Percentiles rank a stretch among this genome's conserved stretches.
Conservation (phyloP, 495 filamentous ascomycete genomes). For the Neurospora sp. region DNA sequence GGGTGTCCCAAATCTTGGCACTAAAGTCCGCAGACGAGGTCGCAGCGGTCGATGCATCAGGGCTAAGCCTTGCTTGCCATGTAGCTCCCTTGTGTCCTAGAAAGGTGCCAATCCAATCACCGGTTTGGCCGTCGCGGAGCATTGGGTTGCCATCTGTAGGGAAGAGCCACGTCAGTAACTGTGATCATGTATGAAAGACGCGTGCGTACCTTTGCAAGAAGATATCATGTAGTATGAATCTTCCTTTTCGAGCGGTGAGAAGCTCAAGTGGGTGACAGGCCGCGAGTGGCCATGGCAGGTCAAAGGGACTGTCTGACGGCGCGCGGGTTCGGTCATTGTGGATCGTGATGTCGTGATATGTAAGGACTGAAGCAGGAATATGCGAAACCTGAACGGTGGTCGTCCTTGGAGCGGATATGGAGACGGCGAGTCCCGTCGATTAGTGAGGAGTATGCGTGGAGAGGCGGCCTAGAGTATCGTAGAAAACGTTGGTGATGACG, state of each 20-base stretch:
- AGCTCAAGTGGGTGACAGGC: slow-evolving; percentile 89
- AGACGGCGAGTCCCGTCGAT: neutral
- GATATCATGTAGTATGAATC: slow-evolving; percentile 91
- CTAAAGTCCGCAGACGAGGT: slow-evolving; percentile 95
- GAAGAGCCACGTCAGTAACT: slow-evolving; percentile 3
- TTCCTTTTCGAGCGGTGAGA: slow-evolving; percentile 73
- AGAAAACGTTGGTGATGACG: neutral
- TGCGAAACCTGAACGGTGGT: neutral
- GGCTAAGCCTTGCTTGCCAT: slow-evolving; percentile 85
- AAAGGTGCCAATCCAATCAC: slow-evolving; percentile 98
- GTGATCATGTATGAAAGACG: neutral
- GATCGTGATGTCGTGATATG: neutral
- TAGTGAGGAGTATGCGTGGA: neutral
- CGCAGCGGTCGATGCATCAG: slow-evolving; percentile 78
- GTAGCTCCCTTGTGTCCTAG: slow-evolving; percentile 96
- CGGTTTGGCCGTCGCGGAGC: slow-evolving; percentile 93
- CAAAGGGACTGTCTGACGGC: slow-evolving; percentile 62
- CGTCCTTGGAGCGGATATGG: neutral
- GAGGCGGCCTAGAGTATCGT: neutral
- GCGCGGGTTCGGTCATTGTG: slow-evolving; percentile 36
- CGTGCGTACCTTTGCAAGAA: slow-evolving; percentile 80
- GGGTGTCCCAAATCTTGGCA: slow-evolving; percentile 94
- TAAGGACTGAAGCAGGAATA: neutral
- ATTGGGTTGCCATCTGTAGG: slow-evolving; percentile 85
- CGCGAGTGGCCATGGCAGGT: slow-evolving; percentile 97